Percentiles rank a stretch among this genome's conserved stretches.
These are phyloP conservation scores for Cryphonectria japonica DNA, from an alignment of 2,329 filamentous ascomycete species.

Conservation along the genomic window DNA sequence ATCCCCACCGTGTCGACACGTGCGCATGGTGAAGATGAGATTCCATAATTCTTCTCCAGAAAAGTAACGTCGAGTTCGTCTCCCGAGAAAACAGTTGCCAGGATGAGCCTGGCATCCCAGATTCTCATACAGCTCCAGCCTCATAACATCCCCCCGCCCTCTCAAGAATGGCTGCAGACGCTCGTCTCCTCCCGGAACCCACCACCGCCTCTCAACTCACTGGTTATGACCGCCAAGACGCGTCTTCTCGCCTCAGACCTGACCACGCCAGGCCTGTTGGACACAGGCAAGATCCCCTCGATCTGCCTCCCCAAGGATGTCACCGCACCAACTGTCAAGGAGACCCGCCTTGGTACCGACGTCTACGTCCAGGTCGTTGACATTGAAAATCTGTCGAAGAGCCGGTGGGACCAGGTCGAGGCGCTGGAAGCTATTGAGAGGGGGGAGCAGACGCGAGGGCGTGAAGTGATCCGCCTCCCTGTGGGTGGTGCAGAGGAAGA, in stretches of 20 bases:
- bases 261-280: constrained; percentile 59
- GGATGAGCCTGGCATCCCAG: constrained; percentile 50
- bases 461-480: constrained; percentile 77
- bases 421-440: constrained; percentile 73
- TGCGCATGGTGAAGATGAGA: background rate
- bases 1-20: background rate
- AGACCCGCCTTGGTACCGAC: constrained; percentile 61
- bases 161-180: constrained; percentile 63
- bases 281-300: constrained; percentile 42
- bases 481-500: constrained; percentile 49
- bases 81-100: background rate
- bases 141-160: constrained; percentile 58
- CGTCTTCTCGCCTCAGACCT: constrained; percentile 81
- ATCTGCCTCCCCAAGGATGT: constrained; percentile 62
- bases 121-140: constrained; percentile 54
- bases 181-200: constrained; percentile 62
- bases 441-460: constrained; percentile 74
- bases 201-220: constrained; percentile 67
- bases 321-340: constrained; percentile 56
- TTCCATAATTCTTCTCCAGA: background rate
- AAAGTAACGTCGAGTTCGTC: background rate
- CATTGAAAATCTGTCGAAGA: constrained; percentile 79
- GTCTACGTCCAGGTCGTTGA: constrained; percentile 83
- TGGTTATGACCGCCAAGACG: constrained; percentile 79
- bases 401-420: constrained; percentile 86